These are phyloP conservation scores for Exophiala mesophila DNA, from an alignment of 2,329 filamentous ascomycete genomes.

Conservation along the genomic window DNA sequence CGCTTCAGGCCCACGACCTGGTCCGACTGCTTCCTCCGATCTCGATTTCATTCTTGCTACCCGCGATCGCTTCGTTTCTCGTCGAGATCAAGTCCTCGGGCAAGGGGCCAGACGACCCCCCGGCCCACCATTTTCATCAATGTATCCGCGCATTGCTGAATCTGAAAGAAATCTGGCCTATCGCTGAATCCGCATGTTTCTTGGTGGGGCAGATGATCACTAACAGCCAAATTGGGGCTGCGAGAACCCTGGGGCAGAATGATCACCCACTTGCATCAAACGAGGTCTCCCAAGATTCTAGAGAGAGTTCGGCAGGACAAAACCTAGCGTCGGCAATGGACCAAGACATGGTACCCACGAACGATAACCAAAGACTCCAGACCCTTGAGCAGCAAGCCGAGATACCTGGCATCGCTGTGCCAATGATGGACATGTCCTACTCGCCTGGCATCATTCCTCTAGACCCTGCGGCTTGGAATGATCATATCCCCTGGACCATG, in stretches of 20 bases:
- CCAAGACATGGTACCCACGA: neutral
- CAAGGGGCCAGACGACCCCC: conserved; percentile 5
- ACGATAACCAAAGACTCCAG: neutral
- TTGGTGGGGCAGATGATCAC: conserved; percentile 22
- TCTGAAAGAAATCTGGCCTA: conserved; percentile 21
- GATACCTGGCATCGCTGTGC: neutral
- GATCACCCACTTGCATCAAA: conserved; percentile 2
- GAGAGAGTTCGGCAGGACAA: neutral
- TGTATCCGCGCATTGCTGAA: conserved; percentile 17
- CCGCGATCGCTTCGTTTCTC: conserved; percentile 17
- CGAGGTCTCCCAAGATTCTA: conserved; percentile 5
- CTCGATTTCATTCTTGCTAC: conserved; percentile 19
- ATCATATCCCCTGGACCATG: conserved; percentile 1
- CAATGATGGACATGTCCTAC: neutral
- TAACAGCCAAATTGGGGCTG: conserved; percentile 13
- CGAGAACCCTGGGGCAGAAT: conserved; percentile 10
- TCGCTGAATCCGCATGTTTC: conserved; percentile 20
- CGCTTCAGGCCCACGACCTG: conserved; percentile 15
- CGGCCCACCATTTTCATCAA: conserved; percentile 16
- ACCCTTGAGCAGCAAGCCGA: neutral
- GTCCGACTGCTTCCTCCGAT: conserved; percentile 17
- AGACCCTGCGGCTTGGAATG: neutral
- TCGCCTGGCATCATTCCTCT: neutral
- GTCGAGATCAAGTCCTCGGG: conserved; percentile 20
- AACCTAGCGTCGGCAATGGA: neutral